These are phyloP conservation scores for Hypoxylon sp. DNA, from an alignment of 2,329 filamentous ascomycete genomes.

Conservation along the genomic window DNA sequence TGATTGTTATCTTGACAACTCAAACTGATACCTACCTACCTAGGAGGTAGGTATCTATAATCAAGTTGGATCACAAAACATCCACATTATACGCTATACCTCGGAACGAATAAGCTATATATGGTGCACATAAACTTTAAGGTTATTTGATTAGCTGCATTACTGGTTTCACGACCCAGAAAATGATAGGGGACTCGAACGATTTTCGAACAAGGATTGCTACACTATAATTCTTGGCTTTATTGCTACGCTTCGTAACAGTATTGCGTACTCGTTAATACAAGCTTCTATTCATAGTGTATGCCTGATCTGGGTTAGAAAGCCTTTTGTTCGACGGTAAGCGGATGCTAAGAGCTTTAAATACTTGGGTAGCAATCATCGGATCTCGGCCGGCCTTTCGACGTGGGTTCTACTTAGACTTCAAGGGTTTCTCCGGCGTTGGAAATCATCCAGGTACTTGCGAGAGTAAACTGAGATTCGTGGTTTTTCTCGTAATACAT, in stretches of 20 bases:
- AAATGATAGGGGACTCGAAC: not conserved
- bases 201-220: not conserved
- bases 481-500: no score
- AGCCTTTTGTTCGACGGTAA: not conserved
- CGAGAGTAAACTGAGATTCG: no score
- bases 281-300: not conserved
- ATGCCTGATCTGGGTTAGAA: not conserved
- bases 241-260: not conserved
- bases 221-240: not conserved
- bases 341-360: not conserved
- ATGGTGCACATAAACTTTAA: not conserved
- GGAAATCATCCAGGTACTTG: no score
- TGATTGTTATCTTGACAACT: no score
- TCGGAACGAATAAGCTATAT: not conserved
- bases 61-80: no score
- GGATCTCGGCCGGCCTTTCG: not conserved
- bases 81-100: no score
- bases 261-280: not conserved
- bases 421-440: no score
- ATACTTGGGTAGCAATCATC: not conserved
- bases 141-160: not conserved
- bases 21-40: no score
- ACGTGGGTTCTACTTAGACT: no score
- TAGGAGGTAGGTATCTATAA: no score
- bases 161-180: not conserved